Evolutionary conservation across 495 filamentous ascomycete genomes (phyloP).

Genomic region (Podospora sp.): DNA sequence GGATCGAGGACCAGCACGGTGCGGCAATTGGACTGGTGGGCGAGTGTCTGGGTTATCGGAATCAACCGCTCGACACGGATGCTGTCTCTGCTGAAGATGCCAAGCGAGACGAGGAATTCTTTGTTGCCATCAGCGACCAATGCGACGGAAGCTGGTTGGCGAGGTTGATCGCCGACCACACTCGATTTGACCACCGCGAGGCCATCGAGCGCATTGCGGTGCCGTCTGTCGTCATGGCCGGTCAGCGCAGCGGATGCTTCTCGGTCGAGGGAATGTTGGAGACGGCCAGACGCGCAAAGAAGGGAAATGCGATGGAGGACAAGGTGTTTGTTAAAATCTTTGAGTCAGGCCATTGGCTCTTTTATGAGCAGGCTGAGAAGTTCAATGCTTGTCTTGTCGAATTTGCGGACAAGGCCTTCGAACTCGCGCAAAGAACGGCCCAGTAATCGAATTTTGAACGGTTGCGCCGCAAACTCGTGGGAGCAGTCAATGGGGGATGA

Average conservation of each 20-base stretch:
- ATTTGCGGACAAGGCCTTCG: conserved; percentile 26
- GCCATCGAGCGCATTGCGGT: conserved; percentile 38
- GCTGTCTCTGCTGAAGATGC: conserved; percentile 23
- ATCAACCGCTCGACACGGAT: conserved; percentile 23
- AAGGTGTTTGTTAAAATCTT: conserved; percentile 37
- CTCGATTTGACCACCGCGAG: conserved; percentile 49
- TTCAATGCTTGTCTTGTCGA: conserved; percentile 44
- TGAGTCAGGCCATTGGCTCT: conserved; percentile 51
- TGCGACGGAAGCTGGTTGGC: conserved; percentile 48
- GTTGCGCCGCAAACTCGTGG: no score
- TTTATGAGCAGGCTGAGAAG: conserved; percentile 48
- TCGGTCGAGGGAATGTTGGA: conserved; percentile 44
- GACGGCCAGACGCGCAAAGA: conserved; percentile 38
- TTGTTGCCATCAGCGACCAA: conserved; percentile 36
- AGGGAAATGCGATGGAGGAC: conserved; percentile 17
- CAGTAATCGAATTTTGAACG: no score
- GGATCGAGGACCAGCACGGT: conserved; percentile 25
- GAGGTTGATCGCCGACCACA: conserved; percentile 49
- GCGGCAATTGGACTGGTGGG: conserved; percentile 40
- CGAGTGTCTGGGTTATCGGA: conserved; percentile 47
- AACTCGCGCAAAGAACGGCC: neutral
- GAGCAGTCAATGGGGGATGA: no score
- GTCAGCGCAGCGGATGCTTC: conserved; percentile 48
- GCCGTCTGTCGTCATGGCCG: conserved; percentile 44
- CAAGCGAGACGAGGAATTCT: conserved; percentile 44